Evolutionary conservation across 225 moss, liverwort and hornwort species (phyloP).

Genomic region (Neckera pumila): DNA sequence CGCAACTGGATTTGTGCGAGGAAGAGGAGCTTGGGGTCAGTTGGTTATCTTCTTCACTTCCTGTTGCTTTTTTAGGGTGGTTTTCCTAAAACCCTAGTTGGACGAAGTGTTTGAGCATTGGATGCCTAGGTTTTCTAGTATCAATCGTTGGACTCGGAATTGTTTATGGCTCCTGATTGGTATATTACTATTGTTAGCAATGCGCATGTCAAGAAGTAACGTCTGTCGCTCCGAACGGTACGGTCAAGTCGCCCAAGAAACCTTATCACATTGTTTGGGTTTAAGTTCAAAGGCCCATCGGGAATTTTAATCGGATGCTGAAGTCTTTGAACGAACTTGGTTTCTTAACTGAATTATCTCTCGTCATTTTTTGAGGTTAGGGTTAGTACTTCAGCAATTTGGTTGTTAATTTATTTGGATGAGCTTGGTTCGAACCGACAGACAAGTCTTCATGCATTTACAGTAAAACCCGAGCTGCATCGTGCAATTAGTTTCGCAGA

Average conservation of each 20-base stretch:
- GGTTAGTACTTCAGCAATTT: neutral
- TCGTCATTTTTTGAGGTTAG: neutral
- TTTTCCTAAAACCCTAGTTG: conserved; percentile 19
- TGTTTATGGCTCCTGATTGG: neutral
- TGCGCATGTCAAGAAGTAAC: conserved; percentile 13
- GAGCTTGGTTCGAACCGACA: neutral
- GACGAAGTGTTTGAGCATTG: neutral
- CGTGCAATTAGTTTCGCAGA: neutral
- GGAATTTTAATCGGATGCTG: neutral
- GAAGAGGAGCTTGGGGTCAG: conserved; percentile 97
- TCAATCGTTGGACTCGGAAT: neutral
- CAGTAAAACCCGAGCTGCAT: neutral
- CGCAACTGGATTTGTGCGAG: conserved; percentile 97
- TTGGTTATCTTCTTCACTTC: neutral
- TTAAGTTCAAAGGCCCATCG: neutral
- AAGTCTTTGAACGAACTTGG: neutral
- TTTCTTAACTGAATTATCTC: neutral
- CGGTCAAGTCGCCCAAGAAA: neutral
- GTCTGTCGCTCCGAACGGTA: neutral
- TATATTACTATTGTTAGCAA: neutral
- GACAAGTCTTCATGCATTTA: neutral
- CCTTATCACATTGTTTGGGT: neutral
- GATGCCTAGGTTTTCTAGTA: neutral
- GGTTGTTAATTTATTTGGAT: neutral
- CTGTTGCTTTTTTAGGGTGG: neutral